phyloP scores from a whole-genome alignment of 2,329 filamentous ascomycete species.

The Aaosphaeria arxii region DNA sequence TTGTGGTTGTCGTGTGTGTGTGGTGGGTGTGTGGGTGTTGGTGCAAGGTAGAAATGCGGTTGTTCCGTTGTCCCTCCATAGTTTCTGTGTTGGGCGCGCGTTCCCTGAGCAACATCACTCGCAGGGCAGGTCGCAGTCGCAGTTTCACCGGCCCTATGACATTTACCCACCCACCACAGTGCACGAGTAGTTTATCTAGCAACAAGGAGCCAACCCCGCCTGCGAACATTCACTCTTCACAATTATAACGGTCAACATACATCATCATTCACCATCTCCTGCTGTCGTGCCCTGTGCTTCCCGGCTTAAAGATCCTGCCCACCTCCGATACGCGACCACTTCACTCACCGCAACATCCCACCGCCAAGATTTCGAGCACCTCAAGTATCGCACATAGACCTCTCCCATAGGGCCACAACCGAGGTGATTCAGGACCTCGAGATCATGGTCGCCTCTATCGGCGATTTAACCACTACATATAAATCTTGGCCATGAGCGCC shows the following conservation, averaged over 20 bases:
- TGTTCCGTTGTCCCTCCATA: not conserved
- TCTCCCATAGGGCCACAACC: not conserved
- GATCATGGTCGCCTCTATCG: conserved; percentile 30
- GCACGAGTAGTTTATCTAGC: no score
- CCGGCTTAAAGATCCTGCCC: no score
- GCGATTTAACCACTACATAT: conserved; percentile 16
- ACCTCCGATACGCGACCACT: not conserved
- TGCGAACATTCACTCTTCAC: not conserved
- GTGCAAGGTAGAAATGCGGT: not conserved
- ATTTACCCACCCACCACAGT: no score
- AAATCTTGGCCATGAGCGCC: conserved; percentile 60
- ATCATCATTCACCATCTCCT: not conserved
- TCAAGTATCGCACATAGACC: conserved; percentile 11
- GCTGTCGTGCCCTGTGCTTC: no score
- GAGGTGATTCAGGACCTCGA: not conserved
- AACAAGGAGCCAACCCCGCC: no score
- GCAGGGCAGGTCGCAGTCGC: not conserved
- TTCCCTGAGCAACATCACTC: conserved; percentile 3
- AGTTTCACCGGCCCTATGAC: no score
- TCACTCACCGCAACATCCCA: conserved; percentile 19
- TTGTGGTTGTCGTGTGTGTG: not conserved
- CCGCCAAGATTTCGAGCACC: conserved; percentile 13
- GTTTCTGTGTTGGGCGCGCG: conserved; percentile 1
- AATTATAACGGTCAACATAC: not conserved
- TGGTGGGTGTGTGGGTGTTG: not conserved